Evolutionary conservation across 2,329 filamentous ascomycete genomes (phyloP), one percentile per base, ranked within the genome.

Genomic region (Geosmithia flava): DNA sequence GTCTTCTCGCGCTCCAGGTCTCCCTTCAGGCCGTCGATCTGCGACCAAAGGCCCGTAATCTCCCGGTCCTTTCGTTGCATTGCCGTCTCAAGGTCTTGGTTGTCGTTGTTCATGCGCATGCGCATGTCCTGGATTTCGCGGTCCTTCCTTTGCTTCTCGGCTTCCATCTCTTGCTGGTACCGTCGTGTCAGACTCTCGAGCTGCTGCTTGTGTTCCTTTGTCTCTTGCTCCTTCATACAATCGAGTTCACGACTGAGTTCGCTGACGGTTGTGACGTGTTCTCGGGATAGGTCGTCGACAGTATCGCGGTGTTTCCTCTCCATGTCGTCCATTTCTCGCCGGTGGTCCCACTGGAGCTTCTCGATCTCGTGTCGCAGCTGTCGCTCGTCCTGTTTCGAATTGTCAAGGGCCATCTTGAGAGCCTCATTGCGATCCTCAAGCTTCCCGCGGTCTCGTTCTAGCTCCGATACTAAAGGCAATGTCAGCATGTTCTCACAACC

Each of bases 81-180:
- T 1, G 67, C 61, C 16, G 68, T 53, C 17, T 65, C 71, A 58
- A 77, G 59, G 50, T 72, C 72, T 52, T 74, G 71, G 49, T 75
- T 73, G 51, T 78, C 74, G 41, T 65, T 69, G 39, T 68, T 68
- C 51, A 76, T 66, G 42, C 63, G 73, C 4, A 68, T 68, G 47
- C 77, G 75, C 7, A 88, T 57, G n/a, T 85, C 77, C 51, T 80
- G 74, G 2, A 86, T 68, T 55, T 88, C 83, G n/a, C 71, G 73
- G 19, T 75, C 64, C 50, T 76, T 72, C 47, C 71, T 71, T 42
- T 60, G 68, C 48, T 75, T 69, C 59, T 89, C 81, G 44, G 84
- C 77, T 30, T 86, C 80, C 16, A 87, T 60, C 56, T 87, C 79
- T 19, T 71, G 70, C 40, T 81, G 75, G 52, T 85, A 71, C 44